Percentiles rank a stretch among this genome's conserved stretches.
Evolutionary conservation across 208 protist genomes (phyloP).

Genomic region (Entamoeba histolytica): DNA sequence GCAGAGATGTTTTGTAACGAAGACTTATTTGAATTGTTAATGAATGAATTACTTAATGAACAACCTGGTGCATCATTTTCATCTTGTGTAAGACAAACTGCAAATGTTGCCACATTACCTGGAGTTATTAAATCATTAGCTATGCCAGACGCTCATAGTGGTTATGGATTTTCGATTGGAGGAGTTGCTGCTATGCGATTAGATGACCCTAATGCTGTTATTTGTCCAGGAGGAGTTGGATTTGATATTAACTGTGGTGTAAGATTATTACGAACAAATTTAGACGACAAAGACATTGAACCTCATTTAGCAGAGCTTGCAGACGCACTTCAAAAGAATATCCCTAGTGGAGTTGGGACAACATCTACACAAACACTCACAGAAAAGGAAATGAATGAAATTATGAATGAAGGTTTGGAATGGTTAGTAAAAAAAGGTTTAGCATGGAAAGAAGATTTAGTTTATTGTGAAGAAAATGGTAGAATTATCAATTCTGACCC

Average conservation of each 20-base stretch:
- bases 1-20: neutral
- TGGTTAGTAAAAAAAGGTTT: slow-evolving; percentile 56
- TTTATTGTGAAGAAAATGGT: slow-evolving; percentile 39
- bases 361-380: neutral
- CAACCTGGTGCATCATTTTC: neutral
- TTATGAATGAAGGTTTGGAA: slow-evolving; percentile 47
- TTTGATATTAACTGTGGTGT: slow-evolving; percentile 71
- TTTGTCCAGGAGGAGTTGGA: slow-evolving; percentile 48
- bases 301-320: slow-evolving; percentile 14
- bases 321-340: slow-evolving; percentile 10
- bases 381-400: neutral
- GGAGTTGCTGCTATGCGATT: slow-evolving; percentile 64
- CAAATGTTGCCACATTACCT: slow-evolving; percentile 55
- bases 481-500: slow-evolving; percentile 44
- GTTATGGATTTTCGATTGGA: slow-evolving; percentile 68
- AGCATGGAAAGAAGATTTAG: slow-evolving; percentile 56
- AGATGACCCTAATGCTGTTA: slow-evolving; percentile 43
- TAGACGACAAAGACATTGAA: slow-evolving; percentile 24
- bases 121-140: slow-evolving; percentile 52
- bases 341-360: slow-evolving; percentile 30
- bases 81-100: slow-evolving; percentile 50
- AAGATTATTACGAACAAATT: slow-evolving; percentile 54
- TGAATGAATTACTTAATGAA: neutral
- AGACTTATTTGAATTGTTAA: neutral
- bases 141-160: slow-evolving; percentile 58